Percentiles rank a stretch among this genome's conserved stretches.
Evolutionary conservation across 1,284 basidiomycete species (phyloP).

Genomic region (Kwoniella shivajii): DNA sequence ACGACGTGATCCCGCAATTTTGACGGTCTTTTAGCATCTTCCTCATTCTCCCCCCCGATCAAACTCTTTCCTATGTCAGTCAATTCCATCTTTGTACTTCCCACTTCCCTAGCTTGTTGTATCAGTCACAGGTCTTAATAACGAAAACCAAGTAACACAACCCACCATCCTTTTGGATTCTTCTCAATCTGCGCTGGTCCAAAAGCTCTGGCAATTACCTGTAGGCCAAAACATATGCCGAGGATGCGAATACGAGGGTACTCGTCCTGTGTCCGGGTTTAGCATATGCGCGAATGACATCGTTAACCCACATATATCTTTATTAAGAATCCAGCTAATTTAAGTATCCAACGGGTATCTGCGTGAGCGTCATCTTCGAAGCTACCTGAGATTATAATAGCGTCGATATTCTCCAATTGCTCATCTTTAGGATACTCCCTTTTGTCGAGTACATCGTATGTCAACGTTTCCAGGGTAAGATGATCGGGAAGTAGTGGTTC

Average conservation of each 20-base stretch:
- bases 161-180: constrained; percentile 15
- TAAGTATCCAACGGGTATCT: constrained; percentile 13
- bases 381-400: constrained; percentile 12
- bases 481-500: constrained; percentile 9
- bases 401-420: constrained; percentile 11
- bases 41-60: constrained; percentile 3
- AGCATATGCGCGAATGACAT: neutral
- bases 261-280: constrained; percentile 3
- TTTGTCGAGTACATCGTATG: constrained; percentile 13
- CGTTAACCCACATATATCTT: constrained; percentile 10
- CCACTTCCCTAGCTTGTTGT: constrained; percentile 5
- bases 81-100: constrained; percentile 9
- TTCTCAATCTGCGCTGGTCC: constrained; percentile 7
- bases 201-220: constrained; percentile 12
- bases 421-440: constrained; percentile 13
- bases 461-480: constrained; percentile 6
- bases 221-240: constrained; percentile 12
- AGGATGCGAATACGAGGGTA: constrained; percentile 10
- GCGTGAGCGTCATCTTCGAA: constrained; percentile 16
- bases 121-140: neutral
- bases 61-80: constrained; percentile 9
- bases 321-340: constrained; percentile 12
- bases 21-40: neutral
- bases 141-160: neutral
- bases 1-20: constrained; percentile 4